These are phyloP conservation scores for Saposhnikovia divaricata DNA, from an alignment of 129 eudicot genomes.

Conservation along the genomic window DNA sequence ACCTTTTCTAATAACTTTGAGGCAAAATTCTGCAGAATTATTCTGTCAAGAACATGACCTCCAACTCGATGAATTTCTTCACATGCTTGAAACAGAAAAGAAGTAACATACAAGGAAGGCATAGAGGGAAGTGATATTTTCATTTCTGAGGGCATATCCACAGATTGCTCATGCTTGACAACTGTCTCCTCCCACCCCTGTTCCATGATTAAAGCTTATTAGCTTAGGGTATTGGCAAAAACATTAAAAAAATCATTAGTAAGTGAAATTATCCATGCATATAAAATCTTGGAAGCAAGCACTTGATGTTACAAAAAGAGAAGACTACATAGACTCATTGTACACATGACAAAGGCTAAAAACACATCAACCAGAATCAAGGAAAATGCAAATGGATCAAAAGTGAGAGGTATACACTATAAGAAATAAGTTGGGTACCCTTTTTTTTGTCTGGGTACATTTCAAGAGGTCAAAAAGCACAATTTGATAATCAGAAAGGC, in stretches of 20 bases:
- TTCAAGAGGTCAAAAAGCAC: background rate
- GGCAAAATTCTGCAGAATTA: constrained; percentile 72
- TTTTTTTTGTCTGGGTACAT: background rate
- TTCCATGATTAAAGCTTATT: constrained; percentile 13
- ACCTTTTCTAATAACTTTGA: constrained; percentile 76
- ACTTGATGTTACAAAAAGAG: background rate
- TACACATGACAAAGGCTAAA: background rate
- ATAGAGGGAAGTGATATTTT: constrained; percentile 84
- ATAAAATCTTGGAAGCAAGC: background rate
- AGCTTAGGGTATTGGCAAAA: background rate
- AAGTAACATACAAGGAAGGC: constrained; percentile 76
- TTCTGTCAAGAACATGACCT: constrained; percentile 87
- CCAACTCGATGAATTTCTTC: constrained; percentile 92
- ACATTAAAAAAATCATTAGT: background rate
- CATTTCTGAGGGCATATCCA: constrained; percentile 67
- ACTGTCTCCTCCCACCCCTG: constrained; percentile 98
- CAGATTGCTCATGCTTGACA: constrained; percentile 75
- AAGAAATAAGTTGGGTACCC: background rate
- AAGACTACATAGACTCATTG: background rate
- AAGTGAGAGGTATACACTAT: background rate
- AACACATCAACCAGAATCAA: background rate
- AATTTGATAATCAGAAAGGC: background rate
- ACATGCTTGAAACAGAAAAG: constrained; percentile 75
- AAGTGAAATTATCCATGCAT: background rate
- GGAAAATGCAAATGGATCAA: background rate